Evolutionary conservation across 2,329 filamentous ascomycete species (phyloP), one percentile per base, ranked within the genome.

Genomic region (Setomelanomma holmii): DNA sequence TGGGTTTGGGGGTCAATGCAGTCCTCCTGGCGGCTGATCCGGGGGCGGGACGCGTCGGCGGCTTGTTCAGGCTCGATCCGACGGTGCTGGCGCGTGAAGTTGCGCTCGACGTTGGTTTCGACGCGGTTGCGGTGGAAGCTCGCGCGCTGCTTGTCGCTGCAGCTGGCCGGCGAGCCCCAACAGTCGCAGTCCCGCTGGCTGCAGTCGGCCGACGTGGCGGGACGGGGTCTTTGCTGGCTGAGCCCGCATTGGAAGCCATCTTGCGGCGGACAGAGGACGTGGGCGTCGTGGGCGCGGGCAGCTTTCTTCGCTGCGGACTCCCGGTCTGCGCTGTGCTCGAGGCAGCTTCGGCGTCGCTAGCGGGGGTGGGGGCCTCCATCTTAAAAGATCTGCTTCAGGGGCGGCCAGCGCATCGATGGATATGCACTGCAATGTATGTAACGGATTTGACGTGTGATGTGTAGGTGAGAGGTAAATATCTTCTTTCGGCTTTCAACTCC

Each of bases 51-150:
- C 72, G 72, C 58, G 71, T 73, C 36, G 72, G 67, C 14, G 72
- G 68, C 60, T 73, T 75, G 62, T 63, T 75, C 57, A 74, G 52
- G 51, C 66, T 70, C 6, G 66, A 67, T 8, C 64, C 72, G 2
- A 55, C 45, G 3, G 65, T 58, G 23, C 63, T 59, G 5, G 64
- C 58, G 40, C 72, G 67, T n/a, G 61, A 53, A 6, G 68, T 62
- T 4, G 68, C 49, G 56, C 55, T 63, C 33, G 62, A 35, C 22
- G 55, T 53, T 6, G 69, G 54, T 50, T 60, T 68, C 8, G 68
- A 65, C 53, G 69, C 64, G 57, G 53, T 63, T 10, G 49, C 36
- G 11, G 71, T 57, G 7, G 66, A 51, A 17, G 64, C 49, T 51
- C 66, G 55, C 51, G 66, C 46, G n/a, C 57, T 62, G 41, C 46